Base-by-base conservation (phyloP, 2,329 filamentous ascomycete species). In the Bipolaris gigantea region DNA sequence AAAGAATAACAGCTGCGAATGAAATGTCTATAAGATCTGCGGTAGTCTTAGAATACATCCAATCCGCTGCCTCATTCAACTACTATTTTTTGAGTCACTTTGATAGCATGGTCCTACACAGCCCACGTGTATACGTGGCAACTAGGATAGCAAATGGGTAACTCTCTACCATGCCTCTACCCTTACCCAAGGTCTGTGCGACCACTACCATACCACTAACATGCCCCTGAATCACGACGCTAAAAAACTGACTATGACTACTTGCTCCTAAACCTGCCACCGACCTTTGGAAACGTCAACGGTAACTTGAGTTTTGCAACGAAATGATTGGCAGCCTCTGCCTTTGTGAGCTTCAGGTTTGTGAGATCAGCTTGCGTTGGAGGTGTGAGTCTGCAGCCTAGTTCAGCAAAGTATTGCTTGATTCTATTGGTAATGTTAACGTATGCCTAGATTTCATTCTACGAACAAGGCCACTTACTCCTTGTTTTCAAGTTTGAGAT, bases 241-340 rank as follows among this genome's bases (percentile, higher is more conserved):
- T 30, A 30, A 30, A 30, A 30, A 13, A 11, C 9, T 13, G 27
- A 25, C 21, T 40, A 40, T 30, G 9, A 32, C 16, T 43, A 43
- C n/a, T 43, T 43, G 27, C 23, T 43, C 25, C n/a, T 43, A 18
- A 43, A 43, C 8, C 25, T 43, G 13, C 61, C 66, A 38, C 61
- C 65, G 9, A 71, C 55, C 77, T 88, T 92, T 1, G 93, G 94
- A 72, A 97, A 97, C 55, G 87, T 82, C 42, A 97, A 77, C 3
- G 94, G 94, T 58, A 97, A 74, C 64, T 82, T 84, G 65, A 97
- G 77, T 63, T 85, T 85, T 11, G 89, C 92, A 45, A 92, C 77
- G 55, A 76, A 81, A 57, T 85, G 85, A 51, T 84, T 84, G 18
- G 75, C 73, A 4, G 81, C 82, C 66, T 85, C 81, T 1, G 83